phyloP scores from a whole-genome alignment of 2,329 filamentous ascomycete species.

The Chrysoporthe cubensis region DNA sequence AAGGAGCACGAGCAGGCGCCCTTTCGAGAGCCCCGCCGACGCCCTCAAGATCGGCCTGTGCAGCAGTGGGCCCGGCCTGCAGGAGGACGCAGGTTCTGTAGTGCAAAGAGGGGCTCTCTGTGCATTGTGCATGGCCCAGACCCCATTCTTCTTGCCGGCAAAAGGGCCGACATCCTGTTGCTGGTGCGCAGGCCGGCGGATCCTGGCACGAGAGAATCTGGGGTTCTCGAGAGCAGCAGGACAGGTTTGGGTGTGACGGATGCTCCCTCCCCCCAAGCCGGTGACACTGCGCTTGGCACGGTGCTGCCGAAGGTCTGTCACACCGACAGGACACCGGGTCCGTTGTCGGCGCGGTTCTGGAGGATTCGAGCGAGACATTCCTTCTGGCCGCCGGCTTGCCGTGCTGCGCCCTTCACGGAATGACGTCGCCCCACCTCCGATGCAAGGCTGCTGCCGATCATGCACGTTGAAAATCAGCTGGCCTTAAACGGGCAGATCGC shows the following conservation, averaged over 20 bases:
- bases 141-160: not conserved
- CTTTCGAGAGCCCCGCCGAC: not conserved
- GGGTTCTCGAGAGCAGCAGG: too few relatives aligned
- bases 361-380: not conserved
- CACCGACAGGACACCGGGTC: not conserved
- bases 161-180: not conserved
- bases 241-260: not conserved
- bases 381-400: not conserved
- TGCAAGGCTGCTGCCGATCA: slow-evolving; percentile 13
- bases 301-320: not conserved
- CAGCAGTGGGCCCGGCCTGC: slow-evolving; percentile 1
- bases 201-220: too few relatives aligned
- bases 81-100: not conserved
- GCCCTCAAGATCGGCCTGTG: not conserved
- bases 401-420: slow-evolving; percentile 4
- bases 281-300: not conserved
- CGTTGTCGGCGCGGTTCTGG: not conserved
- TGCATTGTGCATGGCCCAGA: not conserved
- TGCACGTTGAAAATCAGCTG: slow-evolving; percentile 2
- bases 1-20: not conserved
- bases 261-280: not conserved
- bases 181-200: not conserved
- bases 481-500: not conserved
- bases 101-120: not conserved
- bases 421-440: slow-evolving; percentile 8